Evolutionary conservation across 371 early-diverging fungal species (phyloP), one percentile per base, ranked within the genome.

Genomic region (Mortierella sp.): DNA sequence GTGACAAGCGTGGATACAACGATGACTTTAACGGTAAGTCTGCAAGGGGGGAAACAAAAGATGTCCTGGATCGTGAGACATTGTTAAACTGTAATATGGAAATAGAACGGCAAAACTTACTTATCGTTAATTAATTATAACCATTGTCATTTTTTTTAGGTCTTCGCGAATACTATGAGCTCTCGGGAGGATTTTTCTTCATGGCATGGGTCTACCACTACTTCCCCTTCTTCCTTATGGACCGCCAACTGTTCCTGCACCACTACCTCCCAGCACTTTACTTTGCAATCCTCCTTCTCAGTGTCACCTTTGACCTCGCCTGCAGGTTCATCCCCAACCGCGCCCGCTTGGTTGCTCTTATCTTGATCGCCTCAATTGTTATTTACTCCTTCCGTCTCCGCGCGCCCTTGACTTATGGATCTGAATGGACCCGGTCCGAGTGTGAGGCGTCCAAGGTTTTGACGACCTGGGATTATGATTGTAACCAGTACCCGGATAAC

Each of bases 171-270:
- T 81, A 94, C 60, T 73, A 90, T 46, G 82, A 78, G 68, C 88
- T 91, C 24, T 91, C 93, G 0, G 90, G 91, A 46, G 97, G 97
- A 1, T 97, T 97, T 90, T 92, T 97, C 75, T 90, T 95, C 46
- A 76, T 95, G 38, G 95, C 93, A 11, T 99, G 97, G 96, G 73
- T 91, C 14, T 82, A 95, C 70, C 99, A 99, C 88, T 99, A 96
- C 84, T 56, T 97, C 21, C 99, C 99, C 3, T 99, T 98, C 90
- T 97, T 97, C 89, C 79, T 95, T 38, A 96, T 97, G 95, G 97
- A 96, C 21, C 94, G 99, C 54, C 94, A 95, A 68, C 91, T 98
- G 21, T 99, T 98, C 89, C 89, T 98, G 73, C 99, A 98, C 89
- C 99, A 99, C 88, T 99, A 99, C 83, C 88, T 98, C 18, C 98